Base-by-base conservation (phyloP, 306 rosid genomes). In the Trifolium pratense region DNA sequence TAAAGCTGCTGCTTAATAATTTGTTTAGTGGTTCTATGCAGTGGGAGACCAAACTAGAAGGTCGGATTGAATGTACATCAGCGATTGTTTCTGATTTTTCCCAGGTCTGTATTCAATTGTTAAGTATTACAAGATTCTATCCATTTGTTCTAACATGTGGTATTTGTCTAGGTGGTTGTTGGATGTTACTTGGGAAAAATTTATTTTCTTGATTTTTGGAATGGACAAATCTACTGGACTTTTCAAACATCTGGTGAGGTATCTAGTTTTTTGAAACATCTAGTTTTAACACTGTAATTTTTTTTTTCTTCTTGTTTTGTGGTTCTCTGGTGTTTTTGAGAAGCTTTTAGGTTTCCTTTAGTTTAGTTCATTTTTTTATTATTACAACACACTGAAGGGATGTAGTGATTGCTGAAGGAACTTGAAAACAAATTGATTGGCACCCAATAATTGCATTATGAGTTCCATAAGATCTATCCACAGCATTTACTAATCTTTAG, bases 221-320 rank as follows among this genome's bases (percentile, higher is more conserved):
- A 78, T 63, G 98, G 98, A 57, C 76, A 69, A 73, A 85, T 86
- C 76, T 82, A 76, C 61, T 93, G 98, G 98, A 83, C 83, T 68
- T 93, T 91, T 78, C 92, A 89, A 81, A 87, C 98, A 14, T 87
- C 85, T 29, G 93, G 96, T 2, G 97, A 93, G 97, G 98, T 92
- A 87, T 73, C 34, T 59, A 42, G 45, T 73, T 80, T 61, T 29
- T 29, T 29, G 5, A 29, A 29, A 29, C 32, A 87, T 75, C 34
- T 59, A 48, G 45, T 73, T 80, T 61, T 52, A 67, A 57, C 20
- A 10, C 37, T 36, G 29, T 80, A 68, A 26, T 43, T 58, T 34
- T 73, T 20, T 79, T 14, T 18, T 73, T 29, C 31, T 75, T 80
- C 75, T 66, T 80, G 37, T 74, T 51, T 51, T 82, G 69, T 59